Conservation (phyloP, 164 flowering plant species). For the Liquidambar formosana region DNA sequence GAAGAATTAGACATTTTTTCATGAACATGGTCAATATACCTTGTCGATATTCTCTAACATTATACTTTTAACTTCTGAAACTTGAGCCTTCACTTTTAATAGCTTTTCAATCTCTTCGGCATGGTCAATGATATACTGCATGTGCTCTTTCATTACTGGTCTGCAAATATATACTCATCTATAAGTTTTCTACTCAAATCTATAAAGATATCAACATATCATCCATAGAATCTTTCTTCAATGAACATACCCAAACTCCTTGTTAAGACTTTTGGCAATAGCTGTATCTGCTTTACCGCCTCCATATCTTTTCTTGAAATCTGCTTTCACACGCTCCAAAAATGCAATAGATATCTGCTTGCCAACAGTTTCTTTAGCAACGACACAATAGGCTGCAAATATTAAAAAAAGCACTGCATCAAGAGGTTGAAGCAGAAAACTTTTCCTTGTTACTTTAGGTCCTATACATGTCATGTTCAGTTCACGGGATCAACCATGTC, state of each 20-base stretch:
- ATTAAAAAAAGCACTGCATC: constrained; percentile 7
- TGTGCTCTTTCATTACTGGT: constrained; percentile 82
- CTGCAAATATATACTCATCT: constrained; percentile 34
- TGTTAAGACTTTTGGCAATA: constrained; percentile 84
- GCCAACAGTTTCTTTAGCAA: constrained; percentile 85
- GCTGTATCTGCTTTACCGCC: constrained; percentile 95
- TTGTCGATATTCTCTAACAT: constrained; percentile 88
- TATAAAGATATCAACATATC: neutral
- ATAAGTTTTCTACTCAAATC: neutral
- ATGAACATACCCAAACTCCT: constrained; percentile 79
- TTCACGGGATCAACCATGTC: no score
- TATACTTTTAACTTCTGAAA: constrained; percentile 84
- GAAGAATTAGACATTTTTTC: neutral
- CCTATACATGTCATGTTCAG: no score
- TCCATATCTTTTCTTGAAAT: constrained; percentile 83
- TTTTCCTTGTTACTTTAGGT: no score
- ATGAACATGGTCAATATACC: constrained; percentile 36
- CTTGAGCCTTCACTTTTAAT: constrained; percentile 85
- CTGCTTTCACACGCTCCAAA: constrained; percentile 75
- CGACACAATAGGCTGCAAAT: constrained; percentile 84
- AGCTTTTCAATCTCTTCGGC: constrained; percentile 90
- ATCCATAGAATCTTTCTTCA: neutral
- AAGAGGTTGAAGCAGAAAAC: neutral
- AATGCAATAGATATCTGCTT: constrained; percentile 84
- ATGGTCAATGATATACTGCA: constrained; percentile 84